These are phyloP conservation scores for Phyllosticta citriasiana DNA, from an alignment of 2,329 filamentous ascomycete species.

Conservation along the genomic window DNA sequence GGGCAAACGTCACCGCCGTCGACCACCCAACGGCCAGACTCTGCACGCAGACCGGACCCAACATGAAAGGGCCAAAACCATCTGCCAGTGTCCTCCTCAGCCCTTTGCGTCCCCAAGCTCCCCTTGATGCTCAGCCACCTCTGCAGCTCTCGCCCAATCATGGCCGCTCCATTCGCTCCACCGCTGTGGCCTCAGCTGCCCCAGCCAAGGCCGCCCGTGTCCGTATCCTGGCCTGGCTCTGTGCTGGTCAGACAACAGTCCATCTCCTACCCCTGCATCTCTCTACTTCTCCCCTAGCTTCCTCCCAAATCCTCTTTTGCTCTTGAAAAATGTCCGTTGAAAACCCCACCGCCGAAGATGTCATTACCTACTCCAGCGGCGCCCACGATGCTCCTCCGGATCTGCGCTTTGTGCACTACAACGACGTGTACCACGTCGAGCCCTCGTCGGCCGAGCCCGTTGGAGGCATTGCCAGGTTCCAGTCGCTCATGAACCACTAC, in stretches of 20 bases:
- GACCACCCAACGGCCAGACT: neutral
- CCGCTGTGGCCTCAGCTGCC: neutral
- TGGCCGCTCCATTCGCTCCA: neutral
- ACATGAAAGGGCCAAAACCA: neutral
- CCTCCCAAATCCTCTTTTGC: neutral
- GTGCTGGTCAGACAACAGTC: neutral
- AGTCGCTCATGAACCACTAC: conserved; percentile 69
- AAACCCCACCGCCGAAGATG: conserved; percentile 21
- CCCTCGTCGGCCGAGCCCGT: conserved; percentile 66
- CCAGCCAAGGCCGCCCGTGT: neutral
- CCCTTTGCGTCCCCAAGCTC: neutral
- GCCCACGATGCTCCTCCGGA: conserved; percentile 47
- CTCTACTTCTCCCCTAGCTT: neutral
- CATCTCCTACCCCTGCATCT: neutral
- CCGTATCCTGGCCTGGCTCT: neutral
- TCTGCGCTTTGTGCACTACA: conserved; percentile 78
- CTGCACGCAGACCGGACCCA: neutral
- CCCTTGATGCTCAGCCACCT: neutral
- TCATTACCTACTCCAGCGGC: conserved; percentile 34
- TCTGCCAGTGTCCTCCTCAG: neutral
- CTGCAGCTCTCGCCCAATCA: neutral
- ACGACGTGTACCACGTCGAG: conserved; percentile 90
- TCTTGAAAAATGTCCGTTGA: conserved; percentile 6
- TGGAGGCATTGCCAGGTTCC: conserved; percentile 72
- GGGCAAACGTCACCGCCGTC: neutral